Evolutionary conservation across 2,329 filamentous ascomycete species (phyloP), one percentile per base, ranked within the genome.

Genomic region (Xylariales sp.): DNA sequence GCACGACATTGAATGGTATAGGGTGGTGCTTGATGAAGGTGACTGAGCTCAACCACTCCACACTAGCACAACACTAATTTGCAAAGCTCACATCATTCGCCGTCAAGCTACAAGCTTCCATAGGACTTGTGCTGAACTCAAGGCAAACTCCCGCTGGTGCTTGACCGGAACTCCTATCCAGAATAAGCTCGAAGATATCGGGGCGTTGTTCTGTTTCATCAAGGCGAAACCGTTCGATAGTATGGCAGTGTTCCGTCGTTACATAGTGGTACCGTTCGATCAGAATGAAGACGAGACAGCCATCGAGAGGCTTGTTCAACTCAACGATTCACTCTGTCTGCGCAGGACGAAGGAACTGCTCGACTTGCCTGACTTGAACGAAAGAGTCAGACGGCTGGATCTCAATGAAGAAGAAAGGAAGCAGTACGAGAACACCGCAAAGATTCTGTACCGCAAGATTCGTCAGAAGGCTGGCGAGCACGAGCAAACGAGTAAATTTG

Each of bases 151-250:
- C 0, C 62, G 74, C 7, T 79, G 74, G 74, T 76, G 71, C 46
- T 58, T 76, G 1, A 71, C 70, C 0, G 73, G 72, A 1, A 77
- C 73, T 0, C 74, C 74, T 0, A 70, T 78, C 18, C 74, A 78
- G 43, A 78, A 78, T 46, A 59, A 57, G 2, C 58, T 78, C 0
- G 67, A 70, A 5, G 74, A 79, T 36, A 62, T 78, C 3, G 73
- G 69, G 0, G 63, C 73, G 0, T 57, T 79, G 0, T 63, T 77
- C 31, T 60, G 64, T 1, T 78, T 78, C 46, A 51, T 78, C 16
- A 55, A 61, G 31, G 60, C 66, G 1, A 55, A 57, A 15, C 66
- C 64, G 1, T 70, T 74, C 43, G 54, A 66, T 22, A 65, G 54
- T n/a, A 44, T 61, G 4, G 51, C 58, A 2, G 56, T 49, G 4